phyloP scores from a whole-genome alignment of 805 yeast species.

The Kodamaea sagamina region DNA sequence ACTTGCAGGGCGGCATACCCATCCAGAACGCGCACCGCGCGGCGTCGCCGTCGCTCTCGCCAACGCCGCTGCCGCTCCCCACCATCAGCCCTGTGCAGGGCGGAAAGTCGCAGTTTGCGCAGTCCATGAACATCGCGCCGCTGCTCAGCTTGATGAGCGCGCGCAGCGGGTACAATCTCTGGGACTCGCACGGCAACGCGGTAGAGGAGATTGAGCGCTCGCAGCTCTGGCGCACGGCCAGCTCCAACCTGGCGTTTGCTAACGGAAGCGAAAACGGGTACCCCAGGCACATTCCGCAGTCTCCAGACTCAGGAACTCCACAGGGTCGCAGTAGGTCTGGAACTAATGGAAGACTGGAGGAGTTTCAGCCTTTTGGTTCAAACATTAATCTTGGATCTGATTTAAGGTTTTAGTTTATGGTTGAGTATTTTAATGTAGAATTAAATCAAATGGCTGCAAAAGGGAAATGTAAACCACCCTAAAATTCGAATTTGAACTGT shows the following conservation, averaged over 20 bases:
- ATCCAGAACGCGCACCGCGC: conserved; percentile 1
- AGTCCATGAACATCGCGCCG: conserved; percentile 6
- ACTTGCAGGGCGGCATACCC: not conserved
- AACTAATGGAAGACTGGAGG: conserved; percentile 4
- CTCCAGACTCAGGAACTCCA: not conserved
- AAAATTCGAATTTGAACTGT: too few relatives aligned
- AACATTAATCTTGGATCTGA: conserved; percentile 5
- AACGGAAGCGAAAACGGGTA: not conserved
- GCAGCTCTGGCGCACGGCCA: conserved; percentile 4
- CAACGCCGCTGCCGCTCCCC: conserved; percentile 9
- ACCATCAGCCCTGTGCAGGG: conserved; percentile 8
- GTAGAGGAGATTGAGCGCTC: conserved; percentile 2
- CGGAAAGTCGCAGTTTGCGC: not conserved
- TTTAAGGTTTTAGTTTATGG: conserved; percentile 1
- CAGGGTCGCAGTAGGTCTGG: not conserved
- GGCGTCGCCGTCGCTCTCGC: conserved; percentile 9
- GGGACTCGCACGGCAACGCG: conserved; percentile 5
- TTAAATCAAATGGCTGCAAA: too few relatives aligned
- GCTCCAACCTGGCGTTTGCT: conserved; percentile 6
- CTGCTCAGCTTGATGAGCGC: conserved; percentile 15
- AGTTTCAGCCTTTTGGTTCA: conserved; percentile 10
- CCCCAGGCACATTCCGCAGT: not conserved
- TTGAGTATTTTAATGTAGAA: too few relatives aligned
- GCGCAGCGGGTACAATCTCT: conserved; percentile 9
- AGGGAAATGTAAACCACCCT: too few relatives aligned